These are phyloP conservation scores for Trichophyton rubrum DNA, from an alignment of 2,329 filamentous ascomycete species.

Conservation along the genomic window DNA sequence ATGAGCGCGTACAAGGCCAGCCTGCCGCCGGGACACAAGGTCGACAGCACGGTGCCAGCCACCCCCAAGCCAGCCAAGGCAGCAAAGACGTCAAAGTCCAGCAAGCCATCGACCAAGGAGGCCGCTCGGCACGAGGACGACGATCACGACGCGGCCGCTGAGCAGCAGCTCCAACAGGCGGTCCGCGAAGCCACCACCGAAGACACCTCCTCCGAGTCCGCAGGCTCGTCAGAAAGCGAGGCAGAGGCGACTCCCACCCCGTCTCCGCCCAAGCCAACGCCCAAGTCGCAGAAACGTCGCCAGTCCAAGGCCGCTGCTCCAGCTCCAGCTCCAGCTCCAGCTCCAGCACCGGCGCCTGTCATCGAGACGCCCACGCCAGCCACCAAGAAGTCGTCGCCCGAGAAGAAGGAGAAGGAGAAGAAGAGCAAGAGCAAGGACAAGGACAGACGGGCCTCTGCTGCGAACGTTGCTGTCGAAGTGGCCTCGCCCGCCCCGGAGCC, in stretches of 20 bases:
- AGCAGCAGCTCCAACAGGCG: constrained; percentile 31
- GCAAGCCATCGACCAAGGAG: background rate
- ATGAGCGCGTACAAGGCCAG: constrained; percentile 45
- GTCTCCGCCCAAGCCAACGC: constrained; percentile 31
- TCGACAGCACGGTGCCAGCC: background rate
- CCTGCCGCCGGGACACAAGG: constrained; percentile 17
- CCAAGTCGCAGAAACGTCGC: constrained; percentile 32
- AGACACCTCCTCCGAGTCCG: constrained; percentile 21
- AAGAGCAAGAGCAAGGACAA: constrained; percentile 24
- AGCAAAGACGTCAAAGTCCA: background rate
- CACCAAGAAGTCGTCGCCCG: constrained; percentile 27
- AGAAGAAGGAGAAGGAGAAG: constrained; percentile 24
- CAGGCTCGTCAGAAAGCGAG: constrained; percentile 25
- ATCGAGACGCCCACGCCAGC: constrained; percentile 15
- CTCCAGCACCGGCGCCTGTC: constrained; percentile 17
- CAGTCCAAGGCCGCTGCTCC: constrained; percentile 20
- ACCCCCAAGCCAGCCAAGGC: background rate
- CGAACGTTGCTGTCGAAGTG: background rate
- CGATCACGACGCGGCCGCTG: constrained; percentile 25
- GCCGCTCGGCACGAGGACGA: constrained; percentile 17
- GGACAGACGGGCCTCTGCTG: constrained; percentile 7
- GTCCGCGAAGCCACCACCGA: constrained; percentile 28
- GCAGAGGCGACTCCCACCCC: constrained; percentile 22
- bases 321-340: constrained; percentile 10
- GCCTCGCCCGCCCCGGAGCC: constrained; percentile 23